Conservation (phyloP, 345 rosid species). For the Excoecaria cochinchinensis region DNA sequence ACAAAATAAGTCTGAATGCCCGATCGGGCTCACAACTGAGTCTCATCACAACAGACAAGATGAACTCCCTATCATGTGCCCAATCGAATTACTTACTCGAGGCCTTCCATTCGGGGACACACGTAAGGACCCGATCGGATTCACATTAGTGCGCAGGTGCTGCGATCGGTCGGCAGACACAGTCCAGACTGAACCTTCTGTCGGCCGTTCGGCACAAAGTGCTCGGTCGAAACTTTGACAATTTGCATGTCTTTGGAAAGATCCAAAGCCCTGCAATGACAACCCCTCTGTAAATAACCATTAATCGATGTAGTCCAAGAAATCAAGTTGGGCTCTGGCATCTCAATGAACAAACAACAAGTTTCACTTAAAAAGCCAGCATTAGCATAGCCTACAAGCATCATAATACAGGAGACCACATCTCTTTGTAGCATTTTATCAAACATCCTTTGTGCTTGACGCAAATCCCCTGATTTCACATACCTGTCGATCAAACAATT, state of each 20-base stretch:
- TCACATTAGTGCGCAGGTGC: too few relatives aligned
- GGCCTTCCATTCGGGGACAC: too few relatives aligned
- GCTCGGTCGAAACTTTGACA: conserved; percentile 4
- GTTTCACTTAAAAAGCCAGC: conserved; percentile 20
- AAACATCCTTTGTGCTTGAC: conserved; percentile 16
- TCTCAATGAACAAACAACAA: conserved; percentile 15
- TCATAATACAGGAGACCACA: conserved; percentile 26
- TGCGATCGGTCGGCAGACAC: too few relatives aligned
- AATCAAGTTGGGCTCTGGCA: conserved; percentile 24
- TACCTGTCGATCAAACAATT: conserved; percentile 26
- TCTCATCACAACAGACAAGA: too few relatives aligned
- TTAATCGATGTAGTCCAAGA: conserved; percentile 27
- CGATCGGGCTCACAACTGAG: too few relatives aligned
- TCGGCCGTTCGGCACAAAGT: too few relatives aligned
- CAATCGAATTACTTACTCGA: too few relatives aligned
- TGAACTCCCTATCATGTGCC: too few relatives aligned
- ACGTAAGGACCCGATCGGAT: too few relatives aligned
- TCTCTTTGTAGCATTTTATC: conserved; percentile 33
- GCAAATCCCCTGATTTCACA: conserved; percentile 24
- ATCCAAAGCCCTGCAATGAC: conserved; percentile 16
- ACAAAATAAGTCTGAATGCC: too few relatives aligned
- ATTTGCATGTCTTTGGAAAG: conserved; percentile 25
- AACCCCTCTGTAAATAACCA: conserved; percentile 23
- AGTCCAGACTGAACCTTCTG: too few relatives aligned
- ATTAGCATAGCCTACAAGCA: conserved; percentile 23